A percentile compares a stretch with the other conserved stretches of the same genome.
Evolutionary conservation across 2,329 filamentous ascomycete genomes (phyloP).

Genomic region (Hansfordia pulvinata): DNA sequence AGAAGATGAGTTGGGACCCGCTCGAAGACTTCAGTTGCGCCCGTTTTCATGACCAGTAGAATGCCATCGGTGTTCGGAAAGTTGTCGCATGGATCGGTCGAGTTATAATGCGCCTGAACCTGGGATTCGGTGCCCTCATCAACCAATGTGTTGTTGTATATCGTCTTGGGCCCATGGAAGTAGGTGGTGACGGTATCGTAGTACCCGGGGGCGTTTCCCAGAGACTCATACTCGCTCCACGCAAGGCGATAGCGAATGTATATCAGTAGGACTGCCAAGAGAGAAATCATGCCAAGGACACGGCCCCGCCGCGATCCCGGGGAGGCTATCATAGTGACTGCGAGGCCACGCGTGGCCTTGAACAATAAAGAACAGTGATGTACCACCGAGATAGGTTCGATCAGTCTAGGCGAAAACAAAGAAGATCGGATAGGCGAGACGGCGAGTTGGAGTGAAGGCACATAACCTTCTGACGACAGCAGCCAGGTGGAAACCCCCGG

Average conservation of each 20-base stretch:
- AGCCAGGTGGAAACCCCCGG: no score
- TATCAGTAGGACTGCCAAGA: slow-evolving; percentile 9
- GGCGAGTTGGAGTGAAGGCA: no score
- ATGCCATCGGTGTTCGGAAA: slow-evolving; percentile 29
- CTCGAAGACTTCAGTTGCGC: slow-evolving; percentile 39
- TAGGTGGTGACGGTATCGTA: slow-evolving; percentile 14
- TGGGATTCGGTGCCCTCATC: slow-evolving; percentile 18
- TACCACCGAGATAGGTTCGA: no score
- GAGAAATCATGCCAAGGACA: slow-evolving; percentile 11
- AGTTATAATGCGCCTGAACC: slow-evolving; percentile 21
- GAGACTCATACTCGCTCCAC: slow-evolving; percentile 13
- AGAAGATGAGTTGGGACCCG: slow-evolving; percentile 41
- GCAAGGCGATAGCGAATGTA: slow-evolving; percentile 12
- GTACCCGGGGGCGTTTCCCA: slow-evolving; percentile 12
- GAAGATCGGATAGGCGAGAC: no score
- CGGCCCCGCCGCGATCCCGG: slow-evolving; percentile 16
- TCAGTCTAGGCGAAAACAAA: no score
- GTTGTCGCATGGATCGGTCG: slow-evolving; percentile 22
- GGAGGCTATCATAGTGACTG: slow-evolving; percentile 12
- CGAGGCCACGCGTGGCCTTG: background rate
- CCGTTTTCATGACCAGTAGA: slow-evolving; percentile 43
- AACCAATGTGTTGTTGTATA: slow-evolving; percentile 26
- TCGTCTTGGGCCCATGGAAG: slow-evolving; percentile 8
- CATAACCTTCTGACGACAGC: no score
- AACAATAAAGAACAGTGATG: no score